A percentile compares a stretch with the other conserved stretches of the same genome.
phyloP scores from a whole-genome alignment of 2,329 filamentous ascomycete genomes.

The Penicillium sp. region DNA sequence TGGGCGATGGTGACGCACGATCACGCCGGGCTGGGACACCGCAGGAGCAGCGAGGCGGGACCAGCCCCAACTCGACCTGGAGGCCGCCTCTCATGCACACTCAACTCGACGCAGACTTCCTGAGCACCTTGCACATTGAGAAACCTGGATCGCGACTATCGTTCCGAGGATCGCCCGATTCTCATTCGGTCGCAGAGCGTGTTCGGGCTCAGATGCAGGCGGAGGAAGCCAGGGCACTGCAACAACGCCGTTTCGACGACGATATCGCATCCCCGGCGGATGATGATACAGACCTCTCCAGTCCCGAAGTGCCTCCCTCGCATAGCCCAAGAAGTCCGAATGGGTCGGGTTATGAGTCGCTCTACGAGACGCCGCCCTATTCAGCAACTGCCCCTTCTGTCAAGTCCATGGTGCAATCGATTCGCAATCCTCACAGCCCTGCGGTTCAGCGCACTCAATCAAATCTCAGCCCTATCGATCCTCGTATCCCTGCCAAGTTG shows the following conservation, averaged over 20 bases:
- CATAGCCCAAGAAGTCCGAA: slow-evolving; percentile 14
- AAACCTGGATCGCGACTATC: slow-evolving; percentile 41
- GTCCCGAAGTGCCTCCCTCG: slow-evolving; percentile 15
- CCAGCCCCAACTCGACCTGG: slow-evolving; percentile 21
- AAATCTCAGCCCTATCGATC: slow-evolving; percentile 28
- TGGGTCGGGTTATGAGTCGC: slow-evolving; percentile 24
- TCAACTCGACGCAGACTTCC: slow-evolving; percentile 40
- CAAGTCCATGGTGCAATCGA: slow-evolving; percentile 27
- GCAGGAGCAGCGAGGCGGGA: slow-evolving; percentile 15
- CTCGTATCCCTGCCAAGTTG: slow-evolving; percentile 23
- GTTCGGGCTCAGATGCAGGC: slow-evolving; percentile 55
- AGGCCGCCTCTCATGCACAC: slow-evolving; percentile 36
- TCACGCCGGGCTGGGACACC: slow-evolving; percentile 12
- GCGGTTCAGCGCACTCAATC: slow-evolving; percentile 15
- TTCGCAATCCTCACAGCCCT: slow-evolving; percentile 30
- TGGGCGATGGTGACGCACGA: slow-evolving; percentile 23
- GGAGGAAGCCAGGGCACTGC: slow-evolving; percentile 54
- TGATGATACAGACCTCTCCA: slow-evolving; percentile 21
- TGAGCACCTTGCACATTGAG: slow-evolving; percentile 34
- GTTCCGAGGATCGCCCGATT: slow-evolving; percentile 40
- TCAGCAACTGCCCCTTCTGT: slow-evolving; percentile 29
- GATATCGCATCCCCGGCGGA: slow-evolving; percentile 34
- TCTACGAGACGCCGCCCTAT: slow-evolving; percentile 32
- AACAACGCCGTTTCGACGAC: slow-evolving; percentile 39
- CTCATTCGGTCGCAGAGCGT: slow-evolving; percentile 49